Percentiles rank a stretch among this genome's conserved stretches.
Evolutionary conservation across 352 stramenopile genomes (phyloP).

Genomic region (Globisporangium nodosum): DNA sequence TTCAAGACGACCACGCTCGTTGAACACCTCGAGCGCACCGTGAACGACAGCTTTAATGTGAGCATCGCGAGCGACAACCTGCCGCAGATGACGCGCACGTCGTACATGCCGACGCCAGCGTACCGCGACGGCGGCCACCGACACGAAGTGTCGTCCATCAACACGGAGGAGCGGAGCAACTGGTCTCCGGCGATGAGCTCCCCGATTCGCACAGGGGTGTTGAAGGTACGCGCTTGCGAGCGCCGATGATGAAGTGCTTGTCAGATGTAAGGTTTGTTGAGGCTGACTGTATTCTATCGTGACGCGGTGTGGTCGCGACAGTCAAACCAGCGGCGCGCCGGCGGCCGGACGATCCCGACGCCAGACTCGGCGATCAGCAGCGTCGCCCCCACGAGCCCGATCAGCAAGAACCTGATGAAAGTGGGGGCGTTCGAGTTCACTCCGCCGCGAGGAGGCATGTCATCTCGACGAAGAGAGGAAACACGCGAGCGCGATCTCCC

Average conservation of each 20-base stretch:
- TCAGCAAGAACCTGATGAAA: constrained; percentile 81
- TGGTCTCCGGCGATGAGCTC: constrained; percentile 60
- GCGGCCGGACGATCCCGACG: constrained; percentile 26
- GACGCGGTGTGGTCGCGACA: neutral
- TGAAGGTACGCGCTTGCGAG: constrained; percentile 25
- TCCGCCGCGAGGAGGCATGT: constrained; percentile 33
- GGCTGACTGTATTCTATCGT: neutral
- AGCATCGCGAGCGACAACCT: constrained; percentile 63
- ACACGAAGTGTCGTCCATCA: constrained; percentile 38
- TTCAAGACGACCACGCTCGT: constrained; percentile 77
- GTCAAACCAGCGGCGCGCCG: constrained; percentile 14
- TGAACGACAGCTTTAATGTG: constrained; percentile 46
- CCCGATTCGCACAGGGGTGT: constrained; percentile 37
- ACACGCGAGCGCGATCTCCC: constrained; percentile 1
- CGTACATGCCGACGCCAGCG: constrained; percentile 47
- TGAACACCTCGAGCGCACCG: constrained; percentile 25
- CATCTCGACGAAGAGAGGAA: constrained; percentile 16
- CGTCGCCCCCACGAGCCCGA: constrained; percentile 51
- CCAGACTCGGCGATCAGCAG: constrained; percentile 72
- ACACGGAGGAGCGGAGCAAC: constrained; percentile 35
- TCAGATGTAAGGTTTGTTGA: neutral
- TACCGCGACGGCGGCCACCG: constrained; percentile 19
- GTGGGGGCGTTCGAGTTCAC: constrained; percentile 76
- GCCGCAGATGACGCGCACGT: constrained; percentile 57
- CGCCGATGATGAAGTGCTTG: neutral